phyloP scores from a whole-genome alignment of 495 filamentous ascomycete genomes.

The Podospora australis region DNA sequence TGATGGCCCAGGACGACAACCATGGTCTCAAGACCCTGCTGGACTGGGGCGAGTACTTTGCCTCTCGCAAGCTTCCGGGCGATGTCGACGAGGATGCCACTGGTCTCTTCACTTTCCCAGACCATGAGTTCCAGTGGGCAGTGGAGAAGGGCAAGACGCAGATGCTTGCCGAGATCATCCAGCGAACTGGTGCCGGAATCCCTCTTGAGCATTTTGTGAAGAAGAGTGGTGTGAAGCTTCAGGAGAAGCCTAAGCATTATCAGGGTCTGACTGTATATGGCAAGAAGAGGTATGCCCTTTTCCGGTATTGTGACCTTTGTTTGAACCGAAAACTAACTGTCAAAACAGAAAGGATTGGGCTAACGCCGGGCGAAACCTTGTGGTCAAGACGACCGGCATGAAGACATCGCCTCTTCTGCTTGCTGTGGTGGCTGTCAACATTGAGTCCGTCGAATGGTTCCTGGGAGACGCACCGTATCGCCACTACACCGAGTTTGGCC shows the following conservation, averaged over 20 bases:
- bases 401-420: slow-evolving; percentile 50
- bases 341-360: slow-evolving; percentile 55
- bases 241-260: slow-evolving; percentile 60
- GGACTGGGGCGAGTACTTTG: slow-evolving; percentile 25
- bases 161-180: slow-evolving; percentile 36
- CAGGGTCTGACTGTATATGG: slow-evolving; percentile 67
- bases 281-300: too few species aligned
- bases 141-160: slow-evolving; percentile 30
- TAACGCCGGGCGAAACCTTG: slow-evolving; percentile 40
- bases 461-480: slow-evolving; percentile 56
- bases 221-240: slow-evolving; percentile 49
- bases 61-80: slow-evolving; percentile 16
- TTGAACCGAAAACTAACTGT: too few species aligned
- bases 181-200: slow-evolving; percentile 53
- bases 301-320: too few species aligned
- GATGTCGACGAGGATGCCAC: slow-evolving; percentile 20
- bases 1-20: slow-evolving; percentile 29
- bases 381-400: slow-evolving; percentile 14
- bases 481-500: slow-evolving; percentile 56
- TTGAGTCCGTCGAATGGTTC: slow-evolving; percentile 64
- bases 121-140: slow-evolving; percentile 23
- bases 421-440: slow-evolving; percentile 48
- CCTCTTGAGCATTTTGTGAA: slow-evolving; percentile 57
- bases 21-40: slow-evolving; percentile 37
- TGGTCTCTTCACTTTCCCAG: slow-evolving; percentile 30